Conservation (phyloP, 2,329 filamentous ascomycete genomes). For the Didymellaceae sp. region DNA sequence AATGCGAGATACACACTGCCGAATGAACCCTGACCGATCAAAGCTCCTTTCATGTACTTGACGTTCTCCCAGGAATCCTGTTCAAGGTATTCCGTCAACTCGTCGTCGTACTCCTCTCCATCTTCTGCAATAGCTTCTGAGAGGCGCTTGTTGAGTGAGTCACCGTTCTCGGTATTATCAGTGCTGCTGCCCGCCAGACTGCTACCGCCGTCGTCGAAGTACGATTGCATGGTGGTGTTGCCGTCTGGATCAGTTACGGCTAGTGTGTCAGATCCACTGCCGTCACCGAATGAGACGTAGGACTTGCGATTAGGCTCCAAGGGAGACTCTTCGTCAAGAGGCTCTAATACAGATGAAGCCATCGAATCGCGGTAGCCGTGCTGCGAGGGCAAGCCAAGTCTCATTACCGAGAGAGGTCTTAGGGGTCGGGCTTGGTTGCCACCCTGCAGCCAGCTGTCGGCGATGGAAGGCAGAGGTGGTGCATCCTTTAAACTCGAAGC, state of each 20-base stretch:
- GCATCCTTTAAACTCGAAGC: constrained; percentile 92
- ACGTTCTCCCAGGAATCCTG: constrained; percentile 95
- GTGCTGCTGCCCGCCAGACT: constrained; percentile 73
- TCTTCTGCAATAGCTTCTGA: constrained; percentile 87
- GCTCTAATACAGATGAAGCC: constrained; percentile 85
- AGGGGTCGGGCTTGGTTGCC: constrained; percentile 57
- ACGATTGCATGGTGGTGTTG: constrained; percentile 73
- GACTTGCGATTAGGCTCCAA: constrained; percentile 90
- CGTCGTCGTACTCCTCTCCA: constrained; percentile 89
- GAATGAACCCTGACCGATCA: constrained; percentile 97
- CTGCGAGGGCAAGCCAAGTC: constrained; percentile 62
- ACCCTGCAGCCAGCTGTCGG: constrained; percentile 82
- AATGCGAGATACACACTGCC: constrained; percentile 94
- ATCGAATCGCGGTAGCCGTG: constrained; percentile 83
- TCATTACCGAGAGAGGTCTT: constrained; percentile 66
- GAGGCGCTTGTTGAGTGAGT: constrained; percentile 81
- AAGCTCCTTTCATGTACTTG: constrained; percentile 98
- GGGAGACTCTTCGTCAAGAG: constrained; percentile 87
- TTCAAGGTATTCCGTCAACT: constrained; percentile 86
- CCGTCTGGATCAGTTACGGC: constrained; percentile 80
- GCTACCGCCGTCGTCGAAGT: constrained; percentile 81
- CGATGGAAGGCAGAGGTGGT: constrained; percentile 93
- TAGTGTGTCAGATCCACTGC: constrained; percentile 73
- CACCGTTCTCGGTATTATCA: constrained; percentile 62
- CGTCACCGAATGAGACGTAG: constrained; percentile 83